phyloP scores from a whole-genome alignment of 495 filamentous ascomycete species.

The Talaromyces borbonicus region DNA sequence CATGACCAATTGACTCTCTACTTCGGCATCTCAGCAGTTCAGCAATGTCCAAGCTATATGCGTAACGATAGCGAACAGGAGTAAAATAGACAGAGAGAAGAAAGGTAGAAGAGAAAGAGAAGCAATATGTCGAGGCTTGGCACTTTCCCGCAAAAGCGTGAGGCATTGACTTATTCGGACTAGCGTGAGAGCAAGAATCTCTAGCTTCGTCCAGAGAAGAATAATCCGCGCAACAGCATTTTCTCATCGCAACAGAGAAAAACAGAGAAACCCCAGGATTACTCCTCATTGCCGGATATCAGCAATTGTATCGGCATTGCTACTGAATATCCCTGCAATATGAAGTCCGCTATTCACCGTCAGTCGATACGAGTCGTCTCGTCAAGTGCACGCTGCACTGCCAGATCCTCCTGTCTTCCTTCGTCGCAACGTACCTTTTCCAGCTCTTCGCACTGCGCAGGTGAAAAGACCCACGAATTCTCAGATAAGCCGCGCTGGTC shows the following conservation, averaged over 20 bases:
- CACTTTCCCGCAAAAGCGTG: not conserved
- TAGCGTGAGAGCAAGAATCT: constrained; percentile 1
- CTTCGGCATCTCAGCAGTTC: too few species aligned
- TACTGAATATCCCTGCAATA: not conserved
- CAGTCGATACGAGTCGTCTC: constrained; percentile 5
- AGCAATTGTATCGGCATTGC: not conserved
- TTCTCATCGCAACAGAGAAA: too few species aligned
- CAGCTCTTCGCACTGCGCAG: not conserved
- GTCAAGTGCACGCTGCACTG: not conserved
- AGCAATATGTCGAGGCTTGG: not conserved
- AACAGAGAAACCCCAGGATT: too few species aligned
- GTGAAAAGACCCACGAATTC: constrained; percentile 16
- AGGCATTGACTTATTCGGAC: not conserved
- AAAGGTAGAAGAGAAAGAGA: not conserved
- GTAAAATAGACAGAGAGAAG: not conserved
- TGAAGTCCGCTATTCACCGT: constrained; percentile 3
- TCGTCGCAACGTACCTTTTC: constrained; percentile 2
- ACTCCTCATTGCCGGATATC: not conserved
- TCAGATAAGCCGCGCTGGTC: constrained; percentile 63
- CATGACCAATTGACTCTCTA: too few species aligned
- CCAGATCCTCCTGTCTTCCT: not conserved
- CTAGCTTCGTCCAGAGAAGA: not conserved
- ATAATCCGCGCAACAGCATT: not conserved
- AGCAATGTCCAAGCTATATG: too few species aligned
- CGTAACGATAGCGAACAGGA: not conserved